Base-by-base conservation (phyloP, 805 yeast genomes). In the Yarrowia sp. region DNA sequence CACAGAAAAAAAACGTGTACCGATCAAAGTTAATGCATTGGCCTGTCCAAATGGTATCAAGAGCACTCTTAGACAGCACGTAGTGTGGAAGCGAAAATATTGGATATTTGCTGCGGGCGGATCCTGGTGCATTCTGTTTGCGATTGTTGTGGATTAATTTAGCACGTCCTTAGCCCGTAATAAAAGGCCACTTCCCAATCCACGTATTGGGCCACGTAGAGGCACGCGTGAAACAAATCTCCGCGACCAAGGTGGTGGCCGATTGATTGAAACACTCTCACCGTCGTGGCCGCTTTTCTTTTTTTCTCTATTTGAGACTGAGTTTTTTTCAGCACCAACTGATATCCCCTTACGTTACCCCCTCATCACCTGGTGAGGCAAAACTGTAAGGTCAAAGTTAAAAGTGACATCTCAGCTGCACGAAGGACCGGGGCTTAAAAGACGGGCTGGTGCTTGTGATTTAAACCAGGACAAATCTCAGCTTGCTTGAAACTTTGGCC, bases 301-400 rank as follows among this genome's bases (percentile, higher is more conserved):
- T 35, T 50, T 50, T 35, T 18, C 31, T 33, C 42, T 35, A 35
- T 17, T 18, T 14, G 8, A 3, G 14, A n/a, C 39, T 18, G 42
- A 50, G 32, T 35, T 35, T 50, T 36, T 35, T 48, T 48, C 41
- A 39, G 35, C 55, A 31, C 55, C 55, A 48, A 48, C 55, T 35
- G 55, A 35, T 51, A 39, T 51, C 60, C 44, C 44, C 60, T 51
- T 55, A 55, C 47, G 42, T 39, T 55, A 45, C 44, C 61, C 61
- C 45, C 61, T 55, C 61, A 55, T 55, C 61, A 55, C 61, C 61
- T 55, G 61, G 61, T 41, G 47, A 55, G 47, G 61, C 61, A 22
- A 53, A 55, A 36, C 58, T 55, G 47, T 39, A 55, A 55, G 47
- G 61, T 55, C 43, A 38, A n/a, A 51, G 58, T 18, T 55, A 39